Evolutionary conservation across 73 alveolate species (phyloP), one percentile per base, ranked within the genome.

Genomic region (Paramecium sonneborni): DNA sequence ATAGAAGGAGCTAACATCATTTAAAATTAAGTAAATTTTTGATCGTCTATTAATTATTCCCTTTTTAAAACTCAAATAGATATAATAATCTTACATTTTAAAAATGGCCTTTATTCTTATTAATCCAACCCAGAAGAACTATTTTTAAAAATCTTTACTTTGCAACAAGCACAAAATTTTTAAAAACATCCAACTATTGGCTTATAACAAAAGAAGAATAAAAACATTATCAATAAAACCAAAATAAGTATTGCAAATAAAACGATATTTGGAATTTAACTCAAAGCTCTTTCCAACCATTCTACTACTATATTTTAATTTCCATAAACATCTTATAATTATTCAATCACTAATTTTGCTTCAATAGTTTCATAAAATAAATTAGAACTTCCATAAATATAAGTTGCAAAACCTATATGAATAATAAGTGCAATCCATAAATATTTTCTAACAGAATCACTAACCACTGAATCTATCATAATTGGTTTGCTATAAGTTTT

Each of bases 311-410:
- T 43, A 79, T 46, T 79, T 12, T 46, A 79, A 9, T 0, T 20
- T 2, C 32, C 41, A 39, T 79, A 30, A 14, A 79, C 46, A 43
- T 79, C 55, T 24, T 24, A 24, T 79, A 39, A 34, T 37, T 37
- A n/a, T 10, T 57, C 46, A 5, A 39, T 32, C 9, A 44, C 74
- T 79, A 23, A 23, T n/a, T n/a, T 46, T 6, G 55, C 55, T 6
- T 79, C 74, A 46, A 38, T 24, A 20, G 35, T 30, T 44, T 32
- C 41, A 43, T 79, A 79, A 79, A 79, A 79, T 79, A 79, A 79
- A 26, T 79, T 79, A 21, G 90, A 20, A 44, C 90, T 79, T n/a
- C 90, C 90, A 79, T 41, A 79, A 79, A 79, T 79, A 43, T 79
- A 79, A 2, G 55, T 44, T 9, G 90, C 69, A 44, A 79, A 79